phyloP scores from a whole-genome alignment of 208 protist species.

The Wallacemonas collosoma region DNA sequence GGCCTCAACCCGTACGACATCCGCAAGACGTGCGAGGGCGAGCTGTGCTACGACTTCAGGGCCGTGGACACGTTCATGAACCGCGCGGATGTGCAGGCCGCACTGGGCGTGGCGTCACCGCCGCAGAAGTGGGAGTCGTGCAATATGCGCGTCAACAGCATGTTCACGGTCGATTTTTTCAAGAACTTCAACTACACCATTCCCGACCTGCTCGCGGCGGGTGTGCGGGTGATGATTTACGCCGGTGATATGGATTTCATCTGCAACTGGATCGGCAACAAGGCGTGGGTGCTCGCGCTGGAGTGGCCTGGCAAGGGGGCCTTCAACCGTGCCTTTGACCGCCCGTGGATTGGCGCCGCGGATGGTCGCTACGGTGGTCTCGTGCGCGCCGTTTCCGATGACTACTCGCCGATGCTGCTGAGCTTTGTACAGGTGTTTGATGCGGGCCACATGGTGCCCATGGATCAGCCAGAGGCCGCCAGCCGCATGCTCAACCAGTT shows the following conservation, averaged over 20 bases:
- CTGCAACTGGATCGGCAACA: slow-evolving; percentile 93
- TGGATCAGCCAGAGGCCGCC: slow-evolving; percentile 62
- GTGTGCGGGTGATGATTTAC: slow-evolving; percentile 89
- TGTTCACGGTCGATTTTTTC: slow-evolving; percentile 70
- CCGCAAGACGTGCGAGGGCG: slow-evolving; percentile 48
- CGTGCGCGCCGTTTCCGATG: slow-evolving; percentile 19
- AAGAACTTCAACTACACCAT: slow-evolving; percentile 71
- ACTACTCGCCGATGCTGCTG: slow-evolving; percentile 28
- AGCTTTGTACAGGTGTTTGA: slow-evolving; percentile 66
- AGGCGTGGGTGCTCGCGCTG: slow-evolving; percentile 70
- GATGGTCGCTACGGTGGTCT: slow-evolving; percentile 25
- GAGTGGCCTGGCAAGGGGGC: slow-evolving; percentile 67
- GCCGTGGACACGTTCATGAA: slow-evolving; percentile 56
- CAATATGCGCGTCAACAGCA: slow-evolving; percentile 41
- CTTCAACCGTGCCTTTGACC: slow-evolving; percentile 47
- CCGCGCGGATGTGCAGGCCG: slow-evolving; percentile 39
- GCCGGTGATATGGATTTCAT: slow-evolving; percentile 92
- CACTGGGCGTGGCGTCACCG: slow-evolving; percentile 53
- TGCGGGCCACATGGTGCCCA: slow-evolving; percentile 82
- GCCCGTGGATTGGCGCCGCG: slow-evolving; percentile 13
- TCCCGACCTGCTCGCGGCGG: slow-evolving; percentile 49
- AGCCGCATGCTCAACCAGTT: slow-evolving; percentile 48
- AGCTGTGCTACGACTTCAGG: slow-evolving; percentile 88
- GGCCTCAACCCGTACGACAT: slow-evolving; percentile 91
- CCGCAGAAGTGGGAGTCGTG: slow-evolving; percentile 57